Evolutionary conservation across 768 basidiomycete species (phyloP).

Genomic region (Termitomyces sp.): DNA sequence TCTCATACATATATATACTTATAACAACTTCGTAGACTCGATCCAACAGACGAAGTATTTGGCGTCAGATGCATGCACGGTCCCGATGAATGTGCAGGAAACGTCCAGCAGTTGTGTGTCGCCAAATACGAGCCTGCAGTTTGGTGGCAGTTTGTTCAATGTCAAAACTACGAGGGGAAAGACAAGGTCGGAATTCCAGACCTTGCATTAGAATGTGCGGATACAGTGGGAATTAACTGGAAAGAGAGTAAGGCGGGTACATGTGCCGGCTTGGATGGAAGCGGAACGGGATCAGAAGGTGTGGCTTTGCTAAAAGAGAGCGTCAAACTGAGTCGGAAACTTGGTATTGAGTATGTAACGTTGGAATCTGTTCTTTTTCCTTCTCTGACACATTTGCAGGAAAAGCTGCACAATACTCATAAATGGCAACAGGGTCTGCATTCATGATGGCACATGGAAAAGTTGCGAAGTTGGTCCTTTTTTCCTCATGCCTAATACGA

Average conservation of each 20-base stretch:
- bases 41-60: conserved; percentile 61
- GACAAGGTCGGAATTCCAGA: conserved; percentile 60
- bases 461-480: conserved; percentile 57
- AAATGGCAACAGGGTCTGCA: conserved; percentile 59
- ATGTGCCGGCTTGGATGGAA: conserved; percentile 61
- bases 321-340: conserved; percentile 32
- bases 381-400: conserved; percentile 25
- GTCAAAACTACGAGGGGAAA: conserved; percentile 67
- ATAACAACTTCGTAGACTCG: conserved; percentile 38
- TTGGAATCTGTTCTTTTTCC: neutral
- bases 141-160: conserved; percentile 85
- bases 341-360: conserved; percentile 51
- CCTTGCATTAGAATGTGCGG: conserved; percentile 63
- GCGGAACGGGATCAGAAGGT: conserved; percentile 60
- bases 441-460: conserved; percentile 77
- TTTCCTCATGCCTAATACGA: neutral
- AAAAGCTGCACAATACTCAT: conserved; percentile 90
- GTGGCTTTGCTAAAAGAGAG: conserved; percentile 60
- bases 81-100: conserved; percentile 75
- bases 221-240: conserved; percentile 66
- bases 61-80: conserved; percentile 86
- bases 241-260: conserved; percentile 44
- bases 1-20: neutral
- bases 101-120: conserved; percentile 85
- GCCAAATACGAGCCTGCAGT: conserved; percentile 49